Base-by-base conservation (phyloP, 2,329 filamentous ascomycete species). In the Diaporthe eres region DNA sequence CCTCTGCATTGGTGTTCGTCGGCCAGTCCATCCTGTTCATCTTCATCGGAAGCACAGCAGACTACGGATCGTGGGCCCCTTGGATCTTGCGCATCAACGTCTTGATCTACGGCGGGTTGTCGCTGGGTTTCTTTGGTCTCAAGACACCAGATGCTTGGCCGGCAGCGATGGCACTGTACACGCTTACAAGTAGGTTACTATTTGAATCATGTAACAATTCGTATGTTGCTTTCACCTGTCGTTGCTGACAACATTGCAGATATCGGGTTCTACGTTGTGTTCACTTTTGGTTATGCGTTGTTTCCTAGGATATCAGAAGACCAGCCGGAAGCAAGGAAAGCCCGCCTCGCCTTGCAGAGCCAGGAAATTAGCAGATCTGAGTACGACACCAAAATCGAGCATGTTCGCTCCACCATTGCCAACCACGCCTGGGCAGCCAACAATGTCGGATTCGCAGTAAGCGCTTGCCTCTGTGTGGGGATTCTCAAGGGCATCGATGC, bases 401-500 rank as follows among this genome's bases (percentile, higher is more conserved):
- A 70, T 6, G 8, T 70, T 7, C 65, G 65, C 25, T 70, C 65
- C 2, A 70, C 65, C 1, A 70, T 70, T 4, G 65, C 47, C 34
- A 70, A 70, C 65, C 65, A 70, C 34, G 65, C 65, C n/a, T 70
- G 65, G 65, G 65, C 65, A 9, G 65, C 65, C 15, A 70, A 70
- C 49, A 70, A 70, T 9, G 65, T 70, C n/a, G 65, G 65, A 1
- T 70, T 70, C n/a, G 65, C 65, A 42, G 34, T 55, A 2, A 70
- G 65, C 49, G 65, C 65, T 4, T 70, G 65, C 22, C 49, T 70
- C 13, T 70, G 65, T 9, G 49, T 70, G 49, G 65, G 8, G 1
- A 70, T 70, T 13, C 65, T 70, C 1, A 70, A 70, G 6, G 65
- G 65, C 7, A 70, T 70, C 12, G n/a, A 55, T 10, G 65, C 49